Conservation (phyloP, 345 rosid species). For the Pistacia integerrima region DNA sequence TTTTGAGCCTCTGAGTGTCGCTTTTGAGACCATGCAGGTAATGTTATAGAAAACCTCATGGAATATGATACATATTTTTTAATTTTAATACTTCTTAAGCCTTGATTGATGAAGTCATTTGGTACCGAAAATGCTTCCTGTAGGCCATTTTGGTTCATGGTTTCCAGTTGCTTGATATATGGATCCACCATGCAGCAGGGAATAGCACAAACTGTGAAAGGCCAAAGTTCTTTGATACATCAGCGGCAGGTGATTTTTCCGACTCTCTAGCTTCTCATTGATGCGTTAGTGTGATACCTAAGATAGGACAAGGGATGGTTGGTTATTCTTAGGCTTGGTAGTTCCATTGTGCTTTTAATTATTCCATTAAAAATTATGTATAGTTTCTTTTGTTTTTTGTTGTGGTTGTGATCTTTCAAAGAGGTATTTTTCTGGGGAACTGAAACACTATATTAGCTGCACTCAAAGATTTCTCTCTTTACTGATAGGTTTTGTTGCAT, state of each 20-base stretch:
- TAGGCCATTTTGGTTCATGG: conserved; percentile 93
- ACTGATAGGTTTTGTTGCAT: background rate
- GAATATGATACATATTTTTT: background rate
- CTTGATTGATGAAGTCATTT: conserved; percentile 11
- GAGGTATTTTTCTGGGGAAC: background rate
- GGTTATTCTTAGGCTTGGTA: background rate
- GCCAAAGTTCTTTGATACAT: conserved; percentile 60
- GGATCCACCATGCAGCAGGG: conserved; percentile 77
- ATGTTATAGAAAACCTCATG: conserved; percentile 8
- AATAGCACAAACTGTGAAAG: conserved; percentile 56
- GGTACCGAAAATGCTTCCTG: conserved; percentile 21
- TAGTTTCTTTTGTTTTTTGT: background rate
- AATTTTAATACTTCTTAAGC: background rate
- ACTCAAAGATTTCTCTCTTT: too few species aligned
- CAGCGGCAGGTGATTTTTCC: conserved; percentile 62
- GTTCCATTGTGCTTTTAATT: background rate
- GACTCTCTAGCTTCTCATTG: conserved; percentile 13
- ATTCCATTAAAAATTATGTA: background rate
- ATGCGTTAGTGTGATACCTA: conserved; percentile 13
- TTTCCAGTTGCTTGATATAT: conserved; percentile 87
- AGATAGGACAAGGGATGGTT: background rate
- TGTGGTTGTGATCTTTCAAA: background rate
- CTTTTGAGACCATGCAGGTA: conserved; percentile 77
- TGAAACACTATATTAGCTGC: background rate
- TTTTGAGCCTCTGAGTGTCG: conserved; percentile 68